Conservation (phyloP, 2,329 filamentous ascomycete species). For the Pseudogymnoascus sp. region DNA sequence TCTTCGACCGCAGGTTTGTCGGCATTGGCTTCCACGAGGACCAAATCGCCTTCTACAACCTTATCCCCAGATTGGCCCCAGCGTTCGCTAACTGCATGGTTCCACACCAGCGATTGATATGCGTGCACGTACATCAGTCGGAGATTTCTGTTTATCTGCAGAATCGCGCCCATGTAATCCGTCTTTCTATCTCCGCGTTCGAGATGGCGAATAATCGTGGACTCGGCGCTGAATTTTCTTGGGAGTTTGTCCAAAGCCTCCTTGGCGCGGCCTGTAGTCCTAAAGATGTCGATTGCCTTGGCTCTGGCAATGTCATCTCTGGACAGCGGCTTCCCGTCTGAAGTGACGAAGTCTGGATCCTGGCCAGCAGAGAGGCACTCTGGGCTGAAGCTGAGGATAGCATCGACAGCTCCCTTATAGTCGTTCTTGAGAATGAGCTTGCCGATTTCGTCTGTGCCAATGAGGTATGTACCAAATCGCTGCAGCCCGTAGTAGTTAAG, state of each 20-base stretch:
- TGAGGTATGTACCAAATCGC: slow-evolving; percentile 81
- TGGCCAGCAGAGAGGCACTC: slow-evolving; percentile 49
- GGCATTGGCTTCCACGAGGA: slow-evolving; percentile 21
- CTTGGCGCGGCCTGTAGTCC: slow-evolving; percentile 46
- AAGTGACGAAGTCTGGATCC: slow-evolving; percentile 33
- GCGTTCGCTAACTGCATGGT: slow-evolving; percentile 70
- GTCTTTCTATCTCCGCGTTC: slow-evolving; percentile 33
- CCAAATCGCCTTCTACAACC: slow-evolving; percentile 76
- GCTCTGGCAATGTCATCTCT: slow-evolving; percentile 74
- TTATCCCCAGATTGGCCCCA: slow-evolving; percentile 65
- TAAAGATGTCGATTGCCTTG: slow-evolving; percentile 67
- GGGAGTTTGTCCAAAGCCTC: slow-evolving; percentile 63
- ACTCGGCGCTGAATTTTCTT: slow-evolving; percentile 72
- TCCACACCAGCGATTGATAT: slow-evolving; percentile 94
- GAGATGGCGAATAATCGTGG: slow-evolving; percentile 69
- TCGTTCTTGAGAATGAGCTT: slow-evolving; percentile 74
- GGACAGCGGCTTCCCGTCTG: slow-evolving; percentile 41
- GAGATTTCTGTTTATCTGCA: slow-evolving; percentile 70
- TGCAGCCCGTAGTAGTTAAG: slow-evolving; percentile 99
- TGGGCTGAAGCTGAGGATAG: slow-evolving; percentile 65
- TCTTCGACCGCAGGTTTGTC: slow-evolving; percentile 19
- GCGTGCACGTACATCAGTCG: slow-evolving; percentile 94
- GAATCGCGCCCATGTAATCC: slow-evolving; percentile 75
- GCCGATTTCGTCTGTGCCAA: slow-evolving; percentile 79
- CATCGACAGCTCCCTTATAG: slow-evolving; percentile 69